Evolutionary conservation across 352 stramenopile genomes (phyloP), one percentile per base, ranked within the genome.

Genomic region (Globisporangium alternatum): DNA sequence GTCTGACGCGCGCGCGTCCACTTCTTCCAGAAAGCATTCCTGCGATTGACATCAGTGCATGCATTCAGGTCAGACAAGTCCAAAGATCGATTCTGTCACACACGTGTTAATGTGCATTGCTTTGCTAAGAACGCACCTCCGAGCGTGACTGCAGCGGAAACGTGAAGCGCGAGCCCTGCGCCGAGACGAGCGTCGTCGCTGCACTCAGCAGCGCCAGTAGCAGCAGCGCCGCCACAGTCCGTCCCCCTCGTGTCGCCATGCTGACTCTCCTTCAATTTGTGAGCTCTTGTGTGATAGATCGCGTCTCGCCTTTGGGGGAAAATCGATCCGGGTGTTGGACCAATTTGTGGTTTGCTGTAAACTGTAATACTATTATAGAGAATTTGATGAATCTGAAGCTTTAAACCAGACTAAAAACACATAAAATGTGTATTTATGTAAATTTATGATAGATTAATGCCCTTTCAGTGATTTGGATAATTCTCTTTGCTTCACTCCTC

Each of bases 21-120:
- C 77, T 37, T 84, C 71, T 60, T 88, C 79, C 53, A 77, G 69
- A 28, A 86, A 86, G 48, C 79, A 88, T 73, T 86, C 79, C 77
- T 88, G 41, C 47, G 28, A 39, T 12, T 13, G 19, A 57, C 30
- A 43, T 10, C 45, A 8, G 12, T 2, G 17, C 19, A 9, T 63
- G 15, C 6, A 41, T 7, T 22, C 22, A 49, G 28, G 9, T 8
- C 30, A 35, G 25, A 19, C 54, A 48, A 25, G 5, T 31, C 30
- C 52, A 41, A 25, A 22, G 43, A 49, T 49, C 43, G 17, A 22
- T 25, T 17, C 43, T 49, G 39, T 15, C 15, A 45, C 43, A 49
- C 43, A 43, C 41, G 1, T 15, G 5, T 47, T 47, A 7, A 47
- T 28, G 17, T 15, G 17, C 41, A 9, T 21, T 12, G 43, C 43